phyloP scores from a whole-genome alignment of 1,284 basidiomycete genomes.

The Ustilago tritici region DNA sequence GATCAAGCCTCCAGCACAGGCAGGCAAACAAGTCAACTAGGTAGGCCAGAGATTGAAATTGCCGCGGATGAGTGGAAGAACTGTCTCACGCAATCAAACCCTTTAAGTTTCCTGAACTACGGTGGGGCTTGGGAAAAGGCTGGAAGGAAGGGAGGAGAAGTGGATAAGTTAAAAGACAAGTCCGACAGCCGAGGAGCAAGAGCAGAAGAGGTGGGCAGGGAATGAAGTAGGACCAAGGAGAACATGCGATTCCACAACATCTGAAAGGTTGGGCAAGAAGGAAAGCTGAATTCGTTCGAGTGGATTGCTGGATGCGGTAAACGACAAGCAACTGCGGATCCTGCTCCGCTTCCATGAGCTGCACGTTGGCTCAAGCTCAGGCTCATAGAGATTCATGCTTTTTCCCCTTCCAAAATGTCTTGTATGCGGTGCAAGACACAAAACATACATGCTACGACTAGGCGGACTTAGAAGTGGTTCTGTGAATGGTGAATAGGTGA shows the following conservation, averaged over 20 bases:
- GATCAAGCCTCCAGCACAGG: background rate
- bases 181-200: slow-evolving; percentile 13
- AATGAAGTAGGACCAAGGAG: slow-evolving; percentile 10
- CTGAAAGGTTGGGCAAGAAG: background rate
- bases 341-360: background rate
- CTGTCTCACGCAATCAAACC: slow-evolving; percentile 6
- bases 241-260: slow-evolving; percentile 25
- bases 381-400: no score
- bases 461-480: background rate
- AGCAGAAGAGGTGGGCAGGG: slow-evolving; percentile 8
- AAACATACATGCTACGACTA: no score
- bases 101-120: background rate
- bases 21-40: slow-evolving; percentile 5
- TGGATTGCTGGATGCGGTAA: slow-evolving; percentile 3
- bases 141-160: background rate
- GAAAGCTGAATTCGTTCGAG: background rate
- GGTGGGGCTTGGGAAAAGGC: background rate
- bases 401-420: no score
- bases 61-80: slow-evolving; percentile 13
- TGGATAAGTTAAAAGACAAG: background rate
- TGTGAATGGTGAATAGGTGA: background rate
- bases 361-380: background rate
- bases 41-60: background rate
- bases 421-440: no score
- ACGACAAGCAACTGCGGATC: slow-evolving; percentile 7